Conservation (phyloP, 371 early-diverging fungal species). For the Mucor sp. region DNA sequence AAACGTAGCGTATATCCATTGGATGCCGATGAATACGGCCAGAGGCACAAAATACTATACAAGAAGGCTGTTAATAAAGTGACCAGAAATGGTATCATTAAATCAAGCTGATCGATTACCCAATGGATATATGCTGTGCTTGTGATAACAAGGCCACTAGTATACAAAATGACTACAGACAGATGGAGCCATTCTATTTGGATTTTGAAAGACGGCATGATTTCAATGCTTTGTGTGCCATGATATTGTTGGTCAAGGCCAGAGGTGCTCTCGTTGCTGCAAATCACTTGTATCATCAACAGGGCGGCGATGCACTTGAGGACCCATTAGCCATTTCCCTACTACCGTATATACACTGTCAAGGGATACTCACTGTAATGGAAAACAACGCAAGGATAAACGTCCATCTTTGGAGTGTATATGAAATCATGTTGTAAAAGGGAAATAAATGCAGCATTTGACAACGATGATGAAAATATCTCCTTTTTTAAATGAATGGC, state of each 20-base stretch:
- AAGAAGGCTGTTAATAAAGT: background rate
- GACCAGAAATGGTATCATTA: background rate
- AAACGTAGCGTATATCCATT: slow-evolving; percentile 10
- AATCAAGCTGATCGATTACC: background rate
- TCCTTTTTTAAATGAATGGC: background rate
- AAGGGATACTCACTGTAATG: background rate
- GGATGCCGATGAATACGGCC: slow-evolving; percentile 1
- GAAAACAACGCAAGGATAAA: slow-evolving; percentile 7
- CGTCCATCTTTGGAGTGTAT: slow-evolving; percentile 1
- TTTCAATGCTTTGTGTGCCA: background rate
- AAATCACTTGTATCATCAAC: background rate
- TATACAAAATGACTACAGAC: background rate
- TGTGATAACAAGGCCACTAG: background rate
- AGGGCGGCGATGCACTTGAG: slow-evolving; percentile 2
- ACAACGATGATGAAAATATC: background rate
- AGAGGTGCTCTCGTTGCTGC: background rate
- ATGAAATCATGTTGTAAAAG: slow-evolving; percentile 2
- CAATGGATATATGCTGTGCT: slow-evolving; percentile 4
- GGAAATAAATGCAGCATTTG: background rate
- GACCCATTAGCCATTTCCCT: no score
- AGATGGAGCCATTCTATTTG: slow-evolving; percentile 9
- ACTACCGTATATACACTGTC: background rate
- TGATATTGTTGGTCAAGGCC: background rate
- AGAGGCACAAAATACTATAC: slow-evolving; percentile 15
- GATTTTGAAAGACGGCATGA: slow-evolving; percentile 1